phyloP scores from a whole-genome alignment of 768 basidiomycete species.

The Phlegmacium glaucopus region DNA sequence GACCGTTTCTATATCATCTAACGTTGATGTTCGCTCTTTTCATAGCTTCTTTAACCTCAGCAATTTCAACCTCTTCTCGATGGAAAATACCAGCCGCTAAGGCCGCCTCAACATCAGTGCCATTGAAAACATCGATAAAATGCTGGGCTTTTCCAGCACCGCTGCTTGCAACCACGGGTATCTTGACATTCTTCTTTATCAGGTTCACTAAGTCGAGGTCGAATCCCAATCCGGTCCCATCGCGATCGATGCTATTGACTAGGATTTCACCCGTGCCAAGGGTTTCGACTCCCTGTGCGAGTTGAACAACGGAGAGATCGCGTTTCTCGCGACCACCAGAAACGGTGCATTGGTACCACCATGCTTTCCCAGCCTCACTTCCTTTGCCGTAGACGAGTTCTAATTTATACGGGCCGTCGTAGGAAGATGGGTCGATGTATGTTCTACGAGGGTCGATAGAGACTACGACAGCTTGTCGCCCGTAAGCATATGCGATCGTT shows the following conservation, averaged over 20 bases:
- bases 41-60: conserved; percentile 70
- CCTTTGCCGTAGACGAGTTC: conserved; percentile 55
- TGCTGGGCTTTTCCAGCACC: conserved; percentile 84
- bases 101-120: conserved; percentile 84
- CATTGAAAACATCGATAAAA: conserved; percentile 83
- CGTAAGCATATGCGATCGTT: conserved; percentile 86
- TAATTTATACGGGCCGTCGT: conserved; percentile 64
- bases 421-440: conserved; percentile 65
- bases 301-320: conserved; percentile 82
- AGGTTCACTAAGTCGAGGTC: conserved; percentile 80
- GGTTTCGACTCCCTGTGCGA: conserved; percentile 85
- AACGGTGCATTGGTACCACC: conserved; percentile 99
- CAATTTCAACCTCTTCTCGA: conserved; percentile 79
- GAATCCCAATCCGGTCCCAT: conserved; percentile 91
- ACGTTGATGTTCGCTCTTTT: conserved; percentile 46
- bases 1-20: conserved; percentile 17
- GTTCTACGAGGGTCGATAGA: conserved; percentile 91
- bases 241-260: conserved; percentile 94
- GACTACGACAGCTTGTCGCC: conserved; percentile 96
- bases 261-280: conserved; percentile 96
- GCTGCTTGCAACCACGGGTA: conserved; percentile 93
- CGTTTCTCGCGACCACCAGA: conserved; percentile 86
- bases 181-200: conserved; percentile 71
- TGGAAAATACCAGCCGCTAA: conserved; percentile 98
- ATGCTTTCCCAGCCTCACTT: conserved; percentile 67